Evolutionary conservation across 805 yeast genomes (phyloP).

Genomic region (Priceomyces melissophilus): DNA sequence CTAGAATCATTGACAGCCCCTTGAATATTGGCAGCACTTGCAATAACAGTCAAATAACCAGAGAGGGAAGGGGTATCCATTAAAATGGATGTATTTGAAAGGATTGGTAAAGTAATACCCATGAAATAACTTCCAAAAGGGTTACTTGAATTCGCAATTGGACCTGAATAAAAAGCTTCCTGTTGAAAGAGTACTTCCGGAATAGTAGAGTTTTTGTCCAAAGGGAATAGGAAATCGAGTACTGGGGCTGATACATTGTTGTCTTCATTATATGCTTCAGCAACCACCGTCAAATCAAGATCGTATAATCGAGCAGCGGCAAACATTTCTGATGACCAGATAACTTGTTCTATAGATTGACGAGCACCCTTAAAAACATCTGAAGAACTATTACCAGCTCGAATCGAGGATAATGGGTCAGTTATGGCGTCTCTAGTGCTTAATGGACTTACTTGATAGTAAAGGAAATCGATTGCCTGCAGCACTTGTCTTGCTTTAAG

Average conservation of each 20-base stretch:
- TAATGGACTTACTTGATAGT: constrained; percentile 67
- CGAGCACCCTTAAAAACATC: constrained; percentile 43
- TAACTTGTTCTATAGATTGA: constrained; percentile 51
- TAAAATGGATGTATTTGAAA: constrained; percentile 67
- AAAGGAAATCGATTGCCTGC: constrained; percentile 60
- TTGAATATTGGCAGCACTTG: constrained; percentile 31
- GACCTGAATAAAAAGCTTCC: constrained; percentile 55
- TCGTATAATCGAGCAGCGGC: constrained; percentile 69
- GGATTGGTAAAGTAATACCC: constrained; percentile 77
- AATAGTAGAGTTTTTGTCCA: constrained; percentile 42
- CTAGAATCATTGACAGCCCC: constrained; percentile 23
- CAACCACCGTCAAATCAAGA: constrained; percentile 48
- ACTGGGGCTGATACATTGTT: constrained; percentile 24
- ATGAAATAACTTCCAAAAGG: constrained; percentile 44
- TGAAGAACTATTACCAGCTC: constrained; percentile 68
- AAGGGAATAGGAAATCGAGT: constrained; percentile 45
- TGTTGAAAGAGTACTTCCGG: constrained; percentile 12
- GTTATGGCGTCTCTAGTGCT: constrained; percentile 60
- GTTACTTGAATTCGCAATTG: constrained; percentile 42
- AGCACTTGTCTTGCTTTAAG: constrained; percentile 75
- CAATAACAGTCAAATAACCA: constrained; percentile 65
- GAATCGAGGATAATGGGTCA: constrained; percentile 54
- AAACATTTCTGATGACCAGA: constrained; percentile 61
- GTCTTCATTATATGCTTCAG: constrained; percentile 25
- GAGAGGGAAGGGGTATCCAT: constrained; percentile 51